Evolutionary conservation across 2,329 filamentous ascomycete genomes (phyloP), one percentile per base, ranked within the genome.

Genomic region (Monosporascus cannonballus): DNA sequence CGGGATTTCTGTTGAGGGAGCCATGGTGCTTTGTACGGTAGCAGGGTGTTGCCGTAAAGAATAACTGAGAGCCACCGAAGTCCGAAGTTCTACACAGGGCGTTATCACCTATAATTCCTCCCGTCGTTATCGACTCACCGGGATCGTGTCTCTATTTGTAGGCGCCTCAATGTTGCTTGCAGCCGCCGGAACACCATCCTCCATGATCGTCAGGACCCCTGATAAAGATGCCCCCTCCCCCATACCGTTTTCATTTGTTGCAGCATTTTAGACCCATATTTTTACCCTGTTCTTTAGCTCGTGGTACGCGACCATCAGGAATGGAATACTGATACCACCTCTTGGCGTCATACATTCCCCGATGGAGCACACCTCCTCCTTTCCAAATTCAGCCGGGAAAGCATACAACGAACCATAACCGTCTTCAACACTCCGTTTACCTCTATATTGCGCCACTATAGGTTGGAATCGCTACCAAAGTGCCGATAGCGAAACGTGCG

Each of bases 1-100:
- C 5, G 72, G 73, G 48, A 67, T 52, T 56, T 75, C 71, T 39
- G 67, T 67, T 45, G 64, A 56, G 61, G 69, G 65, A 54, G 67
- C 68, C 69, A 75, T 73, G 54, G 24, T 69, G 58, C 48, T 48
- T 27, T 30, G 24, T 34, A 48, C 47, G 49, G 42, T 49, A 49
- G 37, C 22, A 49, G 51, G 30, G 22, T 30, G n/a, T 18, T 24
- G 24, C 42, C 22, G 18, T 27, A 47, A 30, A 49, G 45, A 48
- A 37, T n/a, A 20, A 34, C 46, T 51, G 15, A 20, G 22, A 24
- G 18, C 51, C 18, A 41, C 54, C 50, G 50, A 57, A 47, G 48
- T 54, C 41, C 25, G 48, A 47, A 42, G 25, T 18, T 24, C 25
- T 36, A 54, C 14, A 27, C 47, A 49, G 46, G 50, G 50, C 44